A percentile compares a stretch with the other conserved stretches of the same genome.
These are phyloP conservation scores for Kodamaea restingae DNA, from an alignment of 805 yeast genomes.

Conservation along the genomic window DNA sequence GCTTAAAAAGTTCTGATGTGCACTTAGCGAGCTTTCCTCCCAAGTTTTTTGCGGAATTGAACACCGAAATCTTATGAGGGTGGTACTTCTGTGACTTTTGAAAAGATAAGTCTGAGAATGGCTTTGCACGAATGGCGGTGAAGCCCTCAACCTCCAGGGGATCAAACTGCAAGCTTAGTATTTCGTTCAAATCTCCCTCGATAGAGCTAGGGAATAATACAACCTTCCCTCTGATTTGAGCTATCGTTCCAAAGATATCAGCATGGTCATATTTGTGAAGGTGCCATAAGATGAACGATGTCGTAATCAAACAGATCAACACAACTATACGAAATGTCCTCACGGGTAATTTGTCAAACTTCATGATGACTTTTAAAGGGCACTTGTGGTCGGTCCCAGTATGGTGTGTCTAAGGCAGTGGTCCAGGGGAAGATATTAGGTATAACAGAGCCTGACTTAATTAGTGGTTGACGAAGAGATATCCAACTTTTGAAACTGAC, in stretches of 20 bases:
- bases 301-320: background rate
- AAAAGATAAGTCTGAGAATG: background rate
- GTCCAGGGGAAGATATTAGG: no score
- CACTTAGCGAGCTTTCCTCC: background rate
- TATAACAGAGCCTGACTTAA: no score
- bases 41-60: conserved; percentile 5
- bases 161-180: conserved; percentile 1
- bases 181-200: conserved; percentile 1
- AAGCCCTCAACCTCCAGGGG: background rate
- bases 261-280: conserved; percentile 2
- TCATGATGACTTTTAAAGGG: background rate
- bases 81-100: conserved; percentile 2
- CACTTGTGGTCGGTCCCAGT: no score
- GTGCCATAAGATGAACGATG: background rate
- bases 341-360: background rate
- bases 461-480: no score
- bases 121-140: background rate
- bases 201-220: conserved; percentile 4
- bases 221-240: background rate
- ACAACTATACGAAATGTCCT: background rate
- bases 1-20: conserved; percentile 1
- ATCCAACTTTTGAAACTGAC: no score
- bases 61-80: conserved; percentile 1
- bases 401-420: no score
- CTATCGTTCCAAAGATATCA: background rate